Evolutionary conservation across 768 basidiomycete genomes (phyloP).

Genomic region (Hygrophorus pudorinus): DNA sequence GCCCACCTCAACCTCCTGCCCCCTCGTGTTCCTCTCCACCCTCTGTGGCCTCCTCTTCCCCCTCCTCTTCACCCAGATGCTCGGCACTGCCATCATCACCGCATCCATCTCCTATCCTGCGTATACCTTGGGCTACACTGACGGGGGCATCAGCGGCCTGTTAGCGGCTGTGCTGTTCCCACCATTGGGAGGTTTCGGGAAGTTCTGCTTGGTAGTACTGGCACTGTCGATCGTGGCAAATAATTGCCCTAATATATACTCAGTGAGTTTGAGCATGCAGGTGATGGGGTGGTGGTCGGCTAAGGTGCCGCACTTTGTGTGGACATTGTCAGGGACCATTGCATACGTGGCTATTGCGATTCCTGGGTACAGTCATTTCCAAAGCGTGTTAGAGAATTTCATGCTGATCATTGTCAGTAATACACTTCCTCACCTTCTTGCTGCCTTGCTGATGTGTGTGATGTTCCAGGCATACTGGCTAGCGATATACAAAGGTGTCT

Average conservation of each 20-base stretch:
- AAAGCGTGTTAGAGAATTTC: not conserved
- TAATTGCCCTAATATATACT: not conserved
- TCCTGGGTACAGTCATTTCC: not conserved
- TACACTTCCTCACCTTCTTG: not conserved
- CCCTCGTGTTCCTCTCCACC: not conserved
- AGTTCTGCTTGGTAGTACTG: not conserved
- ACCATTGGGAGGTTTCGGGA: not conserved
- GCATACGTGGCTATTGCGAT: not conserved
- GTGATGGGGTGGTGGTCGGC: not conserved
- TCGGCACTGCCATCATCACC: constrained; percentile 1
- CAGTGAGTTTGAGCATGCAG: constrained; percentile 1
- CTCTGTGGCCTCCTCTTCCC: not conserved
- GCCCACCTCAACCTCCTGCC: not conserved
- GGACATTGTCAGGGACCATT: not conserved
- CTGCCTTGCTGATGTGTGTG: not conserved
- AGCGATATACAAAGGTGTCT: not conserved
- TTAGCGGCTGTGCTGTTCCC: not conserved
- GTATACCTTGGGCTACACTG: not conserved
- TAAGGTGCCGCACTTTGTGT: not conserved
- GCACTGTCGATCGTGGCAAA: not conserved
- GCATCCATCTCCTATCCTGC: not conserved
- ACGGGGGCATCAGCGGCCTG: not conserved
- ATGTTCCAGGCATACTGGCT: constrained; percentile 1
- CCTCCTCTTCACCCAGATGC: constrained; percentile 1
- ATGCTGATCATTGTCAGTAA: not conserved